phyloP scores from a whole-genome alignment of 768 basidiomycete species.

The Boletus vermiculosoides region DNA sequence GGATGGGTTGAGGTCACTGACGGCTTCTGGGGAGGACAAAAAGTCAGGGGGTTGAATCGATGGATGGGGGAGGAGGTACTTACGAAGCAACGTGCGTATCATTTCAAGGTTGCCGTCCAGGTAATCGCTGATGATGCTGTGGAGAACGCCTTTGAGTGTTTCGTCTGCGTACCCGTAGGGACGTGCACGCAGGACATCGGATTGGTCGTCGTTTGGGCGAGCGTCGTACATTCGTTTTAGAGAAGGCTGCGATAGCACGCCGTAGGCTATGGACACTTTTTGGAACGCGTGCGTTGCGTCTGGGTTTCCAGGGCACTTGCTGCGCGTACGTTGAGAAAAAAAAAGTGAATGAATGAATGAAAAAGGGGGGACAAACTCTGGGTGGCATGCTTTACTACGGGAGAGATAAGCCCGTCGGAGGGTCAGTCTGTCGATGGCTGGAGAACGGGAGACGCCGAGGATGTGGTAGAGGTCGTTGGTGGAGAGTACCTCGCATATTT shows the following conservation, averaged over 20 bases:
- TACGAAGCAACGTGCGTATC: conserved; percentile 72
- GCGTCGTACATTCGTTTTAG: conserved; percentile 69
- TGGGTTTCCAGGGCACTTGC: conserved; percentile 75
- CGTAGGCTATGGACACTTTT: conserved; percentile 80
- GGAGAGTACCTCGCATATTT: conserved; percentile 48
- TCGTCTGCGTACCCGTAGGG: conserved; percentile 67
- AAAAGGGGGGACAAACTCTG: conserved; percentile 63
- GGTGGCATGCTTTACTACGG: conserved; percentile 76
- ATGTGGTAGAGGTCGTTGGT: conserved; percentile 71
- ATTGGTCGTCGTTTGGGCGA: conserved; percentile 40
- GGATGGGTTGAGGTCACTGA: conserved; percentile 79
- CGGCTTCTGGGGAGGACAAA: conserved; percentile 48
- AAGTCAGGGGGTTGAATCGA: neutral
- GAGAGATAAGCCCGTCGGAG: conserved; percentile 75
- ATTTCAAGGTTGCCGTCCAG: conserved; percentile 86
- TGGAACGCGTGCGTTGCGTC: conserved; percentile 84
- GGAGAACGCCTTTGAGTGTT: conserved; percentile 71
- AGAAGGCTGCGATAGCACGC: conserved; percentile 72
- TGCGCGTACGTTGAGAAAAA: conserved; percentile 30
- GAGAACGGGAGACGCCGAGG: conserved; percentile 57
- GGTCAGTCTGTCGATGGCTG: conserved; percentile 54
- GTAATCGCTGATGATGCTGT: conserved; percentile 78
- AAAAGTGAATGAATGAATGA: too few species aligned
- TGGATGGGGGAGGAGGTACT: conserved; percentile 23
- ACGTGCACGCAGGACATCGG: conserved; percentile 53